Conservation (phyloP, 2,329 filamentous ascomycete species). For the Talaromyces sp. region DNA sequence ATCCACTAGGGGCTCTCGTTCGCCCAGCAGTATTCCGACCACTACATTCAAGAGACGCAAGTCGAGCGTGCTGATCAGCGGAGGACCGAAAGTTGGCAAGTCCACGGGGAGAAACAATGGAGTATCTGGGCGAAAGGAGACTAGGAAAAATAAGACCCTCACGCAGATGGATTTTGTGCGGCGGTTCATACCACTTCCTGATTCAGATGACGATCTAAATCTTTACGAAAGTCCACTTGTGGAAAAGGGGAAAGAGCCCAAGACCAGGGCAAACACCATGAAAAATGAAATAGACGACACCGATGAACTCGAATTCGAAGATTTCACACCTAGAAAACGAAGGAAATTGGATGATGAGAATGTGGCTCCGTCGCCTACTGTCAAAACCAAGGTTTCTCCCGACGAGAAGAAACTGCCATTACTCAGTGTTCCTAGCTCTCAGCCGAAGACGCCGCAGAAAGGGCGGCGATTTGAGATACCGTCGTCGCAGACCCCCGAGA, state of each 20-base stretch:
- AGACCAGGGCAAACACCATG: not conserved
- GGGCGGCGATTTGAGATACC: constrained; percentile 34
- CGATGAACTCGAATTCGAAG: not conserved
- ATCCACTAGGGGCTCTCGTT: not conserved
- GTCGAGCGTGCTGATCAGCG: not conserved
- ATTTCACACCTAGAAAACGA: constrained; percentile 22
- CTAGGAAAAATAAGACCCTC: constrained; percentile 36
- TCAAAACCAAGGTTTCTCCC: not conserved
- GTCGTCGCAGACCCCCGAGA: constrained; percentile 44
- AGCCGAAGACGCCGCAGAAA: constrained; percentile 35
- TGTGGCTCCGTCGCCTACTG: not conserved
- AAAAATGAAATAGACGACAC: not conserved
- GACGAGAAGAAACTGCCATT: not conserved
- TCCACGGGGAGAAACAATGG: constrained; percentile 25
- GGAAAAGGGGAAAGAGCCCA: not conserved
- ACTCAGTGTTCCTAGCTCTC: not conserved
- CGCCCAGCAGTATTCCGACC: constrained; percentile 7
- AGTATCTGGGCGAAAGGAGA: constrained; percentile 8
- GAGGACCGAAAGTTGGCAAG: constrained; percentile 20
- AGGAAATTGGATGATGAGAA: constrained; percentile 22
- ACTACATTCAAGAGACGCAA: constrained; percentile 15
- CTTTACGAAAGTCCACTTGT: not conserved
- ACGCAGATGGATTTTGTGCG: constrained; percentile 43
- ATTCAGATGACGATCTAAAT: constrained; percentile 27
- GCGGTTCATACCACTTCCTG: constrained; percentile 32